Evolutionary conservation across 768 basidiomycete genomes (phyloP).

Genomic region (Naganishia kalamii): DNA sequence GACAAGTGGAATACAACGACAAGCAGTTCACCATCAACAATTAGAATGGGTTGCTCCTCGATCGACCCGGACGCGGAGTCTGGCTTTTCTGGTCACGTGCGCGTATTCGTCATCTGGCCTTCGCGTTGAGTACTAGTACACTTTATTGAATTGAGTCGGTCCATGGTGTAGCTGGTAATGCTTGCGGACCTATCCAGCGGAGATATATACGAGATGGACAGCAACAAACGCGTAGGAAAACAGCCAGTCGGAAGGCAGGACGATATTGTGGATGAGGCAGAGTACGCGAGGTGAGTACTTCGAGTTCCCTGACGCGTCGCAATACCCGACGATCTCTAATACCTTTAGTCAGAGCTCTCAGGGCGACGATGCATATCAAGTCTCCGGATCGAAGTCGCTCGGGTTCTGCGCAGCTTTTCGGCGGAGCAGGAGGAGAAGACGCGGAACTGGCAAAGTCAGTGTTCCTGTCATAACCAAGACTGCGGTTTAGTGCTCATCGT

Average conservation of each 20-base stretch:
- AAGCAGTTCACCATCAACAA: no score
- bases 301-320: background rate
- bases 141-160: no score
- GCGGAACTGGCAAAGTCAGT: conserved; percentile 7
- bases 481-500: background rate
- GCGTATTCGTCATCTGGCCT: background rate
- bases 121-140: no score
- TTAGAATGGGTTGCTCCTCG: background rate
- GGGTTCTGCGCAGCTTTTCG: background rate
- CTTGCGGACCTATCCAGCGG: no score
- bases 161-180: no score
- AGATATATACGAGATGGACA: background rate
- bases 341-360: background rate
- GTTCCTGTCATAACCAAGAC: background rate
- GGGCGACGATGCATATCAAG: background rate
- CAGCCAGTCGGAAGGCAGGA: background rate
- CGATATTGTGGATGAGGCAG: background rate
- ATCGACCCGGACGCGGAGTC: background rate
- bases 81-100: background rate
- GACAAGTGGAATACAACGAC: no score
- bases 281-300: background rate
- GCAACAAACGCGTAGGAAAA: background rate
- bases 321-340: no score
- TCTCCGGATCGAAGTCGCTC: conserved; percentile 9
- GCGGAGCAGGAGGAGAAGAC: background rate